Base-by-base conservation (phyloP, 192 early-diverging fungal genomes). In the Phycomyces nitens region DNA sequence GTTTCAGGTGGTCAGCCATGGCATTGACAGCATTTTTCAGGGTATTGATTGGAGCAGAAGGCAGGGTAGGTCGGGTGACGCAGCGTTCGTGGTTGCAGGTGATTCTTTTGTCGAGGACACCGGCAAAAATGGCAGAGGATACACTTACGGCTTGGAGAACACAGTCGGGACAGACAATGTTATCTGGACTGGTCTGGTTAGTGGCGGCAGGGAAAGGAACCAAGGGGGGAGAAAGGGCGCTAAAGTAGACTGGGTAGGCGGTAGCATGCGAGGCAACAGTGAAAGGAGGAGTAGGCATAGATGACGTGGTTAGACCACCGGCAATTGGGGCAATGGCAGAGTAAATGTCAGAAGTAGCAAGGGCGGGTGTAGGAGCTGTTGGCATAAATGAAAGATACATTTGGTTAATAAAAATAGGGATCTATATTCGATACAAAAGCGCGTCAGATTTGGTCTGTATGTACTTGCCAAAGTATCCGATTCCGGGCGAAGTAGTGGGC, bases 1-100 rank as follows among this genome's bases (percentile, higher is more conserved):
- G 76, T 50, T 76, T 68, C 11, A 86, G 77, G 61, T 84, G 78
- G 53, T 84, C 82, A 20, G 84, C 85, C 69, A 92, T 82, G 22
- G 79, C 69, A 63, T 85, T 85, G 47, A 85, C 75, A 12, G 83
- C 80, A 16, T 52, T 68, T 42, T 77, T 75, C 16, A 89, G 72
- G 26, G 66, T 51, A 53, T 76, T 71, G 18, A 76, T 71, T 47
- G 74, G 74, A 23, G 68, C 59, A 43, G 68, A 44, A 18, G 34
- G 16, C 16, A 54, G 23, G 3, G 66, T 47, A 39, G 44, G 60
- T 4, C 65, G 62, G 15, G 66, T 42, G n/a, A 60, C 41, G 38
- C 78, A 80, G 42, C 65, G 66, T 16, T 59, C 34, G 40, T 80
- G 74, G 22, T 56, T 29, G 53, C 81, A 83, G 3, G 70, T 58